Conservation (phyloP, 352 stramenopile genomes). For the Phytopythium oedochilum region DNA sequence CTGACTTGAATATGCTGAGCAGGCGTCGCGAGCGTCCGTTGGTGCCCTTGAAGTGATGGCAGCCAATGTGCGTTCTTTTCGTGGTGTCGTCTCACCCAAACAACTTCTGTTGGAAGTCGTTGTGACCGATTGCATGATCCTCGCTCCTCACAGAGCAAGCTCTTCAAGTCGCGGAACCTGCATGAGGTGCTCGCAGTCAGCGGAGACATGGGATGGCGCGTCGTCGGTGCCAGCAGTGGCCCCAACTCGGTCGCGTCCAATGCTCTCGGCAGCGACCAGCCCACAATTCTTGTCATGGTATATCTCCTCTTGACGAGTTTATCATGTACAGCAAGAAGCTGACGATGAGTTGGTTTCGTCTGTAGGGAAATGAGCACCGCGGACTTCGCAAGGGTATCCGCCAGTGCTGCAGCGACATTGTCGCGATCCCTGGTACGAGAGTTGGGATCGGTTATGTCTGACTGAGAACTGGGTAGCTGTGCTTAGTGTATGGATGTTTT, state of each 20-base stretch:
- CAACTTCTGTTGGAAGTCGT: too few species aligned
- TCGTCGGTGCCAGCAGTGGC: constrained; percentile 69
- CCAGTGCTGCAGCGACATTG: constrained; percentile 67
- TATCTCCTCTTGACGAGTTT: not conserved
- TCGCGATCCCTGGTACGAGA: constrained; percentile 57
- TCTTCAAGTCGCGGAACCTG: constrained; percentile 65
- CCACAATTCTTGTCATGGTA: constrained; percentile 84
- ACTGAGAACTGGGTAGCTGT: too few species aligned
- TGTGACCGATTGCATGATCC: not conserved
- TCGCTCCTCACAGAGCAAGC: constrained; percentile 31
- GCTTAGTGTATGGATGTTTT: too few species aligned
- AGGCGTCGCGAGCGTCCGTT: constrained; percentile 68
- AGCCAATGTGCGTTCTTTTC: constrained; percentile 42
- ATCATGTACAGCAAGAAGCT: not conserved
- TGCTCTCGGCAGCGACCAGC: constrained; percentile 34
- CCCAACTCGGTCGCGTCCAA: constrained; percentile 63
- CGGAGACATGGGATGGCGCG: constrained; percentile 59
- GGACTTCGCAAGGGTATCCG: constrained; percentile 70
- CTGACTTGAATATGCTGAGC: not conserved
- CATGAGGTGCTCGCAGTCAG: constrained; percentile 64
- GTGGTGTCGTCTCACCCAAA: too few species aligned
- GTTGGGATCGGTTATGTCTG: not conserved
- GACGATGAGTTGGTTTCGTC: not conserved
- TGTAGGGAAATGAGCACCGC: constrained; percentile 73
- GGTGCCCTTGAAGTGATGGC: constrained; percentile 71